Base-by-base conservation (phyloP, 306 rosid genomes). In the Begonia masoniana region DNA sequence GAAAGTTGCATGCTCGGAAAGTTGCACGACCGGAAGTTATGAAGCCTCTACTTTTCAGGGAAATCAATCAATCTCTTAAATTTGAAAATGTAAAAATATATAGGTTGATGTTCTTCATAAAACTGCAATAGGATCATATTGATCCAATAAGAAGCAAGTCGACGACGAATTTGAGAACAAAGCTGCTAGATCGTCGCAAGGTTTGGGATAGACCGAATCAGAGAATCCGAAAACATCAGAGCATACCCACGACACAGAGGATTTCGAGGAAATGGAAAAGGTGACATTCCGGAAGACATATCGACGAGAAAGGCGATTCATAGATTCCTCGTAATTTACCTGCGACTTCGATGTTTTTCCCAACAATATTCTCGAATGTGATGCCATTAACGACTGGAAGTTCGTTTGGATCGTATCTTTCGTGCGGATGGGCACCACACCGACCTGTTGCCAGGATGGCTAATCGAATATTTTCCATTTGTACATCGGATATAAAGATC, bases 341-440 rank as follows among this genome's bases (percentile, higher is more conserved):
- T n/a, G 87, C 78, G 46, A 60, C 31, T 12, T 66, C 13, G 39
- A 83, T 52, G 48, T 79, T 77, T 43, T 43, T 50, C 51, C 87
- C 85, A 24, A 66, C 54, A 52, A 78, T 60, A 41, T 82, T 56
- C 55, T 61, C 51, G 58, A 73, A 71, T 19, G 78, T 73, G 62
- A 82, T 64, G 54, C 57, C 54, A 3, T 59, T 60, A 57, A 82
- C 67, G 19, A 51, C 60, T 0, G 93, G 87, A 48, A 77, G 64
- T 12, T 70, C 78, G 57, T 48, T 69, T n/a, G 80, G 86, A 66
- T 83, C 79, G 53, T 67, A 83, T 50, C 68, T 41, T 24, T 77
- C 83, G 57, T 79, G 76, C 43, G 93, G 87, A 68, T 83, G 93
- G 14, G 75, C 55, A 16, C 87, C 80, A 45, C n/a, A 58, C 61